Evolutionary conservation across 139 green algal genomes (phyloP).

Genomic region (Nannochloris sp.): DNA sequence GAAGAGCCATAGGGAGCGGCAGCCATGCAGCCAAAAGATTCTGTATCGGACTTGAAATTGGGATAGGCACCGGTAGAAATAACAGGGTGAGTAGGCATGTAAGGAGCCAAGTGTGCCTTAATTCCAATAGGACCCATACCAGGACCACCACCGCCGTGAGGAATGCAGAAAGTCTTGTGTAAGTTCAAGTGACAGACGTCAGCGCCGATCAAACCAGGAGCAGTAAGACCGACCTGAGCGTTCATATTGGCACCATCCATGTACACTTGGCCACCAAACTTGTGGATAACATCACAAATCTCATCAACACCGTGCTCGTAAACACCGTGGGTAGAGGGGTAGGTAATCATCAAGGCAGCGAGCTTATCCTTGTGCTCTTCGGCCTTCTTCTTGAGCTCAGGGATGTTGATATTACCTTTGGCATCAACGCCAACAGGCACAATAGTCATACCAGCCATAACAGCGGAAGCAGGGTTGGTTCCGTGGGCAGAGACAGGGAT

Average conservation of each 20-base stretch:
- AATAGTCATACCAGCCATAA: conserved; percentile 98
- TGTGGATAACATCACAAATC: conserved; percentile 94
- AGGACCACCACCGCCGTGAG: conserved; percentile 90
- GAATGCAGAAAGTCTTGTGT: conserved; percentile 99
- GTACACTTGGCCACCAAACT: conserved; percentile 92
- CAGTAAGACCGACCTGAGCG: conserved; percentile 94
- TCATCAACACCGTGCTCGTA: conserved; percentile 96
- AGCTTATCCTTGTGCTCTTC: conserved; percentile 87
- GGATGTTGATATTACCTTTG: conserved; percentile 91
- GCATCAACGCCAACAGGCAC: conserved; percentile 75
- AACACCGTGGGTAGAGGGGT: conserved; percentile 96
- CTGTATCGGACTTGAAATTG: conserved; percentile 39
- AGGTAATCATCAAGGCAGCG: conserved; percentile 98
- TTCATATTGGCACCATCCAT: conserved; percentile 99
- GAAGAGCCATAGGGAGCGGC: conserved; percentile 90
- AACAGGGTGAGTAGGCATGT: conserved; percentile 92
- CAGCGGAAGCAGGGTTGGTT: conserved; percentile 94
- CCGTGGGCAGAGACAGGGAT: conserved; percentile 96
- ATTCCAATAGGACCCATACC: conserved; percentile 88
- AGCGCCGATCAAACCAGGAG: conserved; percentile 93
- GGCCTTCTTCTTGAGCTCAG: conserved; percentile 77
- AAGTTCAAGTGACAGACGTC: conserved; percentile 99
- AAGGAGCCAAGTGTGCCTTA: conserved; percentile 94
- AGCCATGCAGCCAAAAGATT: conserved; percentile 87
- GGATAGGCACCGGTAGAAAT: conserved; percentile 71